Base-by-base conservation (phyloP, 2,329 filamentous ascomycete genomes). In the Neocatenulostroma microsporum region DNA sequence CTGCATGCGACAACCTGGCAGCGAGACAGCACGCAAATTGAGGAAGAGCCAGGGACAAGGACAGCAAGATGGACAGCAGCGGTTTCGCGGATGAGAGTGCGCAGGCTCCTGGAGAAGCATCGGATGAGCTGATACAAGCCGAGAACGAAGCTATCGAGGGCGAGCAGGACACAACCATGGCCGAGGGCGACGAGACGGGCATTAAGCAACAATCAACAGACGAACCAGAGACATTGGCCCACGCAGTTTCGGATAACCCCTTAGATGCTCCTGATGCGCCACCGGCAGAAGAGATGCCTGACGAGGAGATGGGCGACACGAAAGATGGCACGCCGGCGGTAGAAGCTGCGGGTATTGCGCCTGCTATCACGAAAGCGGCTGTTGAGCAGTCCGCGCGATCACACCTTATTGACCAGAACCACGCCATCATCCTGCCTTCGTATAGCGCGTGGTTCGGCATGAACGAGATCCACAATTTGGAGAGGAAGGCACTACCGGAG, bases 371-470 rank as follows among this genome's bases (percentile, higher is more conserved):
- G 27, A 95, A 94, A 63, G 77, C 87, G 37, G 77, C 77, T 3
- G 70, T 88, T 39, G 88, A 95, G 66, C 80, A 83, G 28, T 82
- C 86, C 3, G 93, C 91, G 34, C 84, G 89, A 47, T 84, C 89
- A 51, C 88, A 96, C 56, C 78, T 98, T 37, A 84, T 94, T 44
- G 79, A 85, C 11, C 91, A 98, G 66, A 93, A 87, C 27, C 89
- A 95, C 58, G 82, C 88, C 44, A 96, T 96, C 56, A 88, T 98
- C 45, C 77, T 98, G 15, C 91, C 91, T 15, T 96, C 89, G 61
- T 98, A 98, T 64, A 93, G 87, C 58, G 91, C 84, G 11, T 98
- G 91, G 91, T 98, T 98, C 61, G 91, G 98, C 63, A 95, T 98
- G 89, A 84, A 88, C 60, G 73, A 76, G 33, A 82, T 98, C 56